Percentiles rank a stretch among this genome's conserved stretches.
These are phyloP conservation scores for Diaporthe helianthi DNA, from an alignment of 2,329 filamentous ascomycete genomes.

Conservation along the genomic window DNA sequence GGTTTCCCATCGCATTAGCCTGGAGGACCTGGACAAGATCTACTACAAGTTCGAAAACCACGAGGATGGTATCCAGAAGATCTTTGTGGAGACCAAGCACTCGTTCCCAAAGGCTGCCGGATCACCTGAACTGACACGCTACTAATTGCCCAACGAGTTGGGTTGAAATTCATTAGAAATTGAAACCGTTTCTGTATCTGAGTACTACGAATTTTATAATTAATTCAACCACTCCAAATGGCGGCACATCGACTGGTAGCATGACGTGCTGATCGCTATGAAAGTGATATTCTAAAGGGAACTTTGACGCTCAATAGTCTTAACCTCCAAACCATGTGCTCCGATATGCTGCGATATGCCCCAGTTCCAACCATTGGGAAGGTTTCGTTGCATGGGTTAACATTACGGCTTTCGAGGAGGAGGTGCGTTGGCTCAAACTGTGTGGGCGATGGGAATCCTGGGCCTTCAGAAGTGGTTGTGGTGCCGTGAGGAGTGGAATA, in stretches of 20 bases:
- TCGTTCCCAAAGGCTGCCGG: conserved; percentile 55
- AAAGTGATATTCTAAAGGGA: background rate
- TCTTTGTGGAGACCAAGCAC: conserved; percentile 70
- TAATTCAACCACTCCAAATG: background rate
- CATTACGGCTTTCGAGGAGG: background rate
- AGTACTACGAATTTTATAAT: background rate
- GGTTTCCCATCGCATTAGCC: conserved; percentile 77
- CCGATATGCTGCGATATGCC: no score
- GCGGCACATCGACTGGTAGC: background rate
- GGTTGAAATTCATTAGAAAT: background rate
- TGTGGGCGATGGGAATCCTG: background rate
- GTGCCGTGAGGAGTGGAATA: background rate
- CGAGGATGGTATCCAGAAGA: conserved; percentile 80
- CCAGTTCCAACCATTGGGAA: no score
- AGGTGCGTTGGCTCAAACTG: background rate
- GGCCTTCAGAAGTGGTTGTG: no score
- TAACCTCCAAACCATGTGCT: background rate
- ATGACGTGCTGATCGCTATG: background rate
- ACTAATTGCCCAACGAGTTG: conserved; percentile 34
- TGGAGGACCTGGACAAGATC: conserved; percentile 75
- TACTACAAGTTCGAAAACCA: conserved; percentile 68
- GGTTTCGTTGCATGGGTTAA: rapidly evolving
- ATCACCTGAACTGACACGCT: conserved; percentile 53
- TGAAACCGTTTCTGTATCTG: background rate
- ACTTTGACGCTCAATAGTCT: background rate